Percentiles rank a stretch among this genome's conserved stretches.
phyloP scores from a whole-genome alignment of 345 rosid genomes.

The Aethionema arabicum region DNA sequence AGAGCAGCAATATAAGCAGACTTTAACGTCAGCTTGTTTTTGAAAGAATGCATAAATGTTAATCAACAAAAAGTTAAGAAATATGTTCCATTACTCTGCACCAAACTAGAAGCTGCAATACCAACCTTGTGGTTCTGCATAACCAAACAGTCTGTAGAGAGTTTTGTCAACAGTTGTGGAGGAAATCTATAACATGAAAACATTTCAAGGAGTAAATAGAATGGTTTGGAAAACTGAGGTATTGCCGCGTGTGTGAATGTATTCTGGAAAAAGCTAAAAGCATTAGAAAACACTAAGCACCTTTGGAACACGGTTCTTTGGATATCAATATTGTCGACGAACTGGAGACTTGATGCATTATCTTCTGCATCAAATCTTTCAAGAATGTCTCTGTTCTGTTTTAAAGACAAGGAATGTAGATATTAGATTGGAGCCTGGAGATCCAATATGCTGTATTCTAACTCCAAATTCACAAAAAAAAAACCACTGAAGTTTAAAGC shows the following conservation, averaged over 20 bases:
- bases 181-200: constrained; percentile 51
- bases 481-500: too few species aligned
- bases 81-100: too few species aligned
- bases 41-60: too few species aligned
- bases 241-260: too few species aligned
- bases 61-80: too few species aligned
- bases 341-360: constrained; percentile 84
- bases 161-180: constrained; percentile 57
- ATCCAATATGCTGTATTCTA: background rate
- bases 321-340: constrained; percentile 47
- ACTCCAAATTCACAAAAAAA: background rate
- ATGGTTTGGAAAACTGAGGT: background rate
- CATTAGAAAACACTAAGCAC: constrained; percentile 36
- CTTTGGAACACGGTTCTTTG: constrained; percentile 88
- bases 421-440: constrained; percentile 11
- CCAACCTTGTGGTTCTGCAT: constrained; percentile 93
- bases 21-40: too few species aligned
- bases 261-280: background rate
- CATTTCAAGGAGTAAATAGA: too few species aligned
- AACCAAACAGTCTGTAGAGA: constrained; percentile 79
- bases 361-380: constrained; percentile 64
- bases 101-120: background rate
- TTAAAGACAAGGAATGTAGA: constrained; percentile 21
- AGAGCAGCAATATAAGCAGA: background rate
- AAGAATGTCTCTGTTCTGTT: constrained; percentile 75